phyloP scores from a whole-genome alignment of 345 rosid genomes.

The Heritiera fomes region DNA sequence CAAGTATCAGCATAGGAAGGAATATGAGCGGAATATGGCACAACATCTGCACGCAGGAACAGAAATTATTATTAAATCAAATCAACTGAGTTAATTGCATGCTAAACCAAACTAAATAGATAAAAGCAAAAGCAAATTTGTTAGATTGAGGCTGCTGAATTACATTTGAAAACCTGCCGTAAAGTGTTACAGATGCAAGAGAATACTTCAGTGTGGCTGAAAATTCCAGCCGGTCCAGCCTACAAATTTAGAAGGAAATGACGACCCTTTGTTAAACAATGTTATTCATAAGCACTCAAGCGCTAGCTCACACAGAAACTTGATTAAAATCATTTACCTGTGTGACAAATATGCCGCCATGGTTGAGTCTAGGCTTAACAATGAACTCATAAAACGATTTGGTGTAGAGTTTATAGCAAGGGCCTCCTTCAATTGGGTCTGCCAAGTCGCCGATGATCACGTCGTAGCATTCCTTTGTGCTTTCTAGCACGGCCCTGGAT shows the following conservation, averaged over 20 bases:
- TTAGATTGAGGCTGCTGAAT: constrained; percentile 11
- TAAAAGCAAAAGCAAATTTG: not conserved
- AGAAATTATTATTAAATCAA: not conserved
- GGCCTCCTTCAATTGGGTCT: constrained; percentile 74
- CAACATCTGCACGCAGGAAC: constrained; percentile 51
- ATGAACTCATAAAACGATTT: constrained; percentile 55
- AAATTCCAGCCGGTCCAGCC: constrained; percentile 81
- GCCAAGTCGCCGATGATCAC: constrained; percentile 71
- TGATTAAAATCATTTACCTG: constrained; percentile 36
- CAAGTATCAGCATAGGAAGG: constrained; percentile 75
- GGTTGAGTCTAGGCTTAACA: constrained; percentile 53
- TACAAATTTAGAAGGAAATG: constrained; percentile 17
- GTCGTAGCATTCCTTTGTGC: constrained; percentile 42
- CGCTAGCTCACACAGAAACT: not conserved
- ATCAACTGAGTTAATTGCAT: not conserved
- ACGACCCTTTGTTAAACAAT: not conserved
- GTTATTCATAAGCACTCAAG: not conserved
- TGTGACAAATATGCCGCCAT: constrained; percentile 58
- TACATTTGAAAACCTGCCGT: constrained; percentile 63
- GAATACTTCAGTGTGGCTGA: constrained; percentile 69
- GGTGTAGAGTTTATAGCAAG: constrained; percentile 66
- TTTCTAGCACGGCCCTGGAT: constrained; percentile 55
- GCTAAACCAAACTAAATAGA: not conserved
- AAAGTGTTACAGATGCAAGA: constrained; percentile 63
- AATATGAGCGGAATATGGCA: constrained; percentile 61